Conservation (phyloP, 2,329 filamentous ascomycete species). For the Chaetomium sp. region DNA sequence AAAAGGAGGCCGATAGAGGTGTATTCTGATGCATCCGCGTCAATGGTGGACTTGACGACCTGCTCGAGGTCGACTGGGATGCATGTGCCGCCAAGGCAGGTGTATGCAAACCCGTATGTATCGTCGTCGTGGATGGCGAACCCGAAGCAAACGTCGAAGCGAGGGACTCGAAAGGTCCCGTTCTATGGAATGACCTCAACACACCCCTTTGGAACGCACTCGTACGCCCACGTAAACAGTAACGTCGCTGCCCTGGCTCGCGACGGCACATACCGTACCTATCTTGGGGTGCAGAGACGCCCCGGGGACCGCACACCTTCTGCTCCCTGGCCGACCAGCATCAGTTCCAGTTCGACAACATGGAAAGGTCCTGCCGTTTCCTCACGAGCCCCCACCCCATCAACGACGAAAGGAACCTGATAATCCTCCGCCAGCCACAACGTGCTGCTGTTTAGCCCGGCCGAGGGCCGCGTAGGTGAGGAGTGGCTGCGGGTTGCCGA, state of each 20-base stretch:
- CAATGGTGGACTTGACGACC: too few relatives aligned
- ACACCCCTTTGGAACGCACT: too few relatives aligned
- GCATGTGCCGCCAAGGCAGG: too few relatives aligned
- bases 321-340: slow-evolving; percentile 12
- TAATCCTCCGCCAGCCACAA: slow-evolving; percentile 7
- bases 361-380: slow-evolving; percentile 37
- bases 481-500: background rate
- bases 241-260: slow-evolving; percentile 12
- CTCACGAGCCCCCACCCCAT: background rate
- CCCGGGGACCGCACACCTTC: slow-evolving; percentile 21
- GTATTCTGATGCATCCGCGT: too few relatives aligned
- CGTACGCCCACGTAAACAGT: background rate
- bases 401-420: slow-evolving; percentile 2
- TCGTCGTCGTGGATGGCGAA: too few relatives aligned
- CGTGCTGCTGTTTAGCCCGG: slow-evolving; percentile 4
- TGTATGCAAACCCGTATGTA: too few relatives aligned
- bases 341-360: slow-evolving; percentile 25
- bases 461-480: slow-evolving; percentile 3
- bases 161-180: too few relatives aligned
- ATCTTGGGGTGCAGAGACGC: slow-evolving; percentile 20
- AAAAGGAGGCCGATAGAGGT: too few relatives aligned
- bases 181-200: too few relatives aligned
- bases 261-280: slow-evolving; percentile 22
- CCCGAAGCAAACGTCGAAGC: too few relatives aligned
- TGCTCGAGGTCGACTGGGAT: too few relatives aligned